Evolutionary conservation across 305 asterid species (phyloP), one percentile per base, ranked within the genome.

Genomic region (Fraxinus xanthoxyloides): DNA sequence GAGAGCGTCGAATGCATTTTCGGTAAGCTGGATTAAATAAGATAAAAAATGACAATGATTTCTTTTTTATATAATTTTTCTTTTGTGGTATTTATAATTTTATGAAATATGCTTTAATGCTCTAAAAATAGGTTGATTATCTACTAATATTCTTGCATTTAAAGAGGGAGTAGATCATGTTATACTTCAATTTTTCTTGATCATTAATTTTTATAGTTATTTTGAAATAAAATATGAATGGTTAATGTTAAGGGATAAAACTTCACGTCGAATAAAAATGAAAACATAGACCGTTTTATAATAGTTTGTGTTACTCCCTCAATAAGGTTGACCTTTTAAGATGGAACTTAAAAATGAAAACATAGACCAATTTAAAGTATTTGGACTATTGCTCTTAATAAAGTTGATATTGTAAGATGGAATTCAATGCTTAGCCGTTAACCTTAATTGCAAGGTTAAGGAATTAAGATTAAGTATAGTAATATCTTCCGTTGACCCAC

Each of bases 391-490:
- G 3, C 0, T 30, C 32, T 30, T 30, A 30, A 30, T 30, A 30
- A 30, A 30, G 4, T 30, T 3, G 32, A 30, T 4, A 2, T 30
- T 30, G 2, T 30, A 30, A 30, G 32, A 30, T 30, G 32, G 4
- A 30, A 30, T 0, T 0, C 0, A 30, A 30, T 2, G 32, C 1
- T 30, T 30, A 30, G 3, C 32, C 32, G 32, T 30, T 40, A 40
- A 67, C 75, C 76, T 76, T 72, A 32, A 65, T 72, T 84, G 81
- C 80, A 82, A 82, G 87, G 89, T 82, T 31, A 85, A 87, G 86
- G 79, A 77, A 63, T 35, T 5, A 28, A 63, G 72, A 31, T 51
- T 48, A 13, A 13, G 32, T 51, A 51, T 51, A 51, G 7, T 51
- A 40, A 43, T 43, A 43, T 43, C 17, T 43, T 43, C 17, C 1